Evolutionary conservation across 345 rosid genomes (phyloP), one percentile per base, ranked within the genome.

Genomic region (Balakata baccata): DNA sequence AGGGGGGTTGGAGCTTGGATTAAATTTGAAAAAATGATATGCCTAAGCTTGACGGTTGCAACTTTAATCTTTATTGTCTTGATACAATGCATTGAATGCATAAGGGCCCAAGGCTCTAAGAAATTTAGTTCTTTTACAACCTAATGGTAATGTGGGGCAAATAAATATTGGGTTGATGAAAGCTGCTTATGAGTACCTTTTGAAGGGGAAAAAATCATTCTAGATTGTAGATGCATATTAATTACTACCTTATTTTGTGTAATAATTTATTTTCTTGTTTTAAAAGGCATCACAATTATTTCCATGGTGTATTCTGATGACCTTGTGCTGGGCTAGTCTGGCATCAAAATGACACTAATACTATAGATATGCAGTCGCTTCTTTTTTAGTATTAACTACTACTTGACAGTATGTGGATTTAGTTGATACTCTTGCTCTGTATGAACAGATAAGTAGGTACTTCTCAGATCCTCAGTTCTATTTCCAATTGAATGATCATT

Each of bases 401-500:
- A 1, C 3, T 14, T 53, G 20, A 69, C 39, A 34, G 8, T 43
- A 58, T 56, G 57, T 56, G 6, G 11, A 64, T 50, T 23, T 74
- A 39, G 14, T 45, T 64, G 37, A 38, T 22, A 38, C 65, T 64
- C 56, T 78, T 69, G 7, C 39, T 22, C 61, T 43, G 64, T 74
- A 73, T 78, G 45, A 70, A 11, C 72, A 68, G 68, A 69, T 69
- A 8, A 47, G 67, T 20, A 64, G 41, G 49, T 64, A 63, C 29
- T 54, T 78, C 46, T 68, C 62, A 17, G 64, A 56, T 6, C 61
- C 74, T 13, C 41, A 41, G 16, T 69, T 63, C 11, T 73, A 78
- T 68, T 78, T 78, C 41, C 70, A 78, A 68, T 74, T 73, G 47
- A 78, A 68, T 52, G 81, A 68, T 43, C 38, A 45, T 13, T 78